These are phyloP conservation scores for Fusarium nelsonii DNA, from an alignment of 2,329 filamentous ascomycete genomes.

Conservation along the genomic window DNA sequence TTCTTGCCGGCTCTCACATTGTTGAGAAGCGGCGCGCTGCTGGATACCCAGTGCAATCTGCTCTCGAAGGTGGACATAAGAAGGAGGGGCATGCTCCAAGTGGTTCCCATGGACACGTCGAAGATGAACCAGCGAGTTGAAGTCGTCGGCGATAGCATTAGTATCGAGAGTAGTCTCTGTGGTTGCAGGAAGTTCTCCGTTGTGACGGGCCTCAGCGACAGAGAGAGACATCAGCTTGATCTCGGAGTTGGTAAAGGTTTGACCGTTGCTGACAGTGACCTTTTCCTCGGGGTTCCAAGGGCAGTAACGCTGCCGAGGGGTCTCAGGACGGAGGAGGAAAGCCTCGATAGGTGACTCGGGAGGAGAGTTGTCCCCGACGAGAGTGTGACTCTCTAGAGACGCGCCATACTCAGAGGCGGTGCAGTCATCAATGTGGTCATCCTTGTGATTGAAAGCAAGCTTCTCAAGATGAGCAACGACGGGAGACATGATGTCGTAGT, in stretches of 20 bases:
- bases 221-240: slow-evolving; percentile 50
- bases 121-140: slow-evolving; percentile 48
- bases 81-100: slow-evolving; percentile 22
- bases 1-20: slow-evolving; percentile 33
- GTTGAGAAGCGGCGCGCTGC: slow-evolving; percentile 51
- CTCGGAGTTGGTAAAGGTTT: slow-evolving; percentile 28
- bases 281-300: neutral
- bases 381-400: neutral
- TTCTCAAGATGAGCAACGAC: slow-evolving; percentile 23
- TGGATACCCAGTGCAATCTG: slow-evolving; percentile 53
- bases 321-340: slow-evolving; percentile 12
- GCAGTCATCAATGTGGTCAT: neutral
- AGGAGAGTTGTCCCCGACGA: neutral
- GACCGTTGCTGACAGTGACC: slow-evolving; percentile 3
- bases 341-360: slow-evolving; percentile 28
- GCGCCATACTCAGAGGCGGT: neutral
- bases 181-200: slow-evolving; percentile 52
- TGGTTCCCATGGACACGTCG: slow-evolving; percentile 42
- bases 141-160: slow-evolving; percentile 51
- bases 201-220: slow-evolving; percentile 51
- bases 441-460: slow-evolving; percentile 5
- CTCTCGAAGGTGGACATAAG: slow-evolving; percentile 48
- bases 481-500: slow-evolving; percentile 16
- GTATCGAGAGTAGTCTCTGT: slow-evolving; percentile 46
- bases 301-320: neutral